Evolutionary conservation across 805 yeast genomes (phyloP), one percentile per base, ranked within the genome.

Genomic region (Wickerhamomyces silvicola): DNA sequence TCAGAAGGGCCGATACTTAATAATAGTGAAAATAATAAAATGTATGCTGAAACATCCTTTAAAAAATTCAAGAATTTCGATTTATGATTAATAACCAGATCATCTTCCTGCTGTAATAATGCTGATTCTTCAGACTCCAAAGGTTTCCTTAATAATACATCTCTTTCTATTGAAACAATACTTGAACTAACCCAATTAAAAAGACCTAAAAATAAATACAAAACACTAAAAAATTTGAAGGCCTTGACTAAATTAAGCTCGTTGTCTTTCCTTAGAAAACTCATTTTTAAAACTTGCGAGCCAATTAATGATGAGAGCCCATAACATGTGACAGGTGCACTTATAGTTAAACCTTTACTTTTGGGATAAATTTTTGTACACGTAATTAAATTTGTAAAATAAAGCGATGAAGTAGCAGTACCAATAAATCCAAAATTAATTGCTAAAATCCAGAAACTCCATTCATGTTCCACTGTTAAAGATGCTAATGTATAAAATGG

Each of bases 311-410:
- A 73, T 5, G 94, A 81, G 19, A 86, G 49, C 2, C 97, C 98
- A 55, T 81, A 88, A 41, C 81, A 81, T 1, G 94, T 74, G 3
- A 90, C 88, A 0, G 98, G 98, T 27, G 82, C 69, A 32, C 94
- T 81, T 27, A 90, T 85, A 20, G 95, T 82, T 34, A 90, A 57
- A 2, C 94, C 81, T 37, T 85, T 83, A 29, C 68, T 66, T 24
- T 73, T 63, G 0, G 94, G 94, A 49, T 76, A 83, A n/a, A 87
- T 71, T 46, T 82, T 78, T 3, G 96, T 94, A 59, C 95, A 85
- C 2, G 94, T 81, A 19, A 82, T 56, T 39, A 82, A 59, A 28
- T 84, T 72, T 39, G 81, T 70, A 48, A 82, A 81, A 56, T 78
- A 82, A 24, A 81, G 61, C 7, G 86, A 65, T 7, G 86, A 76